Conservation (phyloP, 495 filamentous ascomycete genomes). For the Astrothelium macrocarpum region DNA sequence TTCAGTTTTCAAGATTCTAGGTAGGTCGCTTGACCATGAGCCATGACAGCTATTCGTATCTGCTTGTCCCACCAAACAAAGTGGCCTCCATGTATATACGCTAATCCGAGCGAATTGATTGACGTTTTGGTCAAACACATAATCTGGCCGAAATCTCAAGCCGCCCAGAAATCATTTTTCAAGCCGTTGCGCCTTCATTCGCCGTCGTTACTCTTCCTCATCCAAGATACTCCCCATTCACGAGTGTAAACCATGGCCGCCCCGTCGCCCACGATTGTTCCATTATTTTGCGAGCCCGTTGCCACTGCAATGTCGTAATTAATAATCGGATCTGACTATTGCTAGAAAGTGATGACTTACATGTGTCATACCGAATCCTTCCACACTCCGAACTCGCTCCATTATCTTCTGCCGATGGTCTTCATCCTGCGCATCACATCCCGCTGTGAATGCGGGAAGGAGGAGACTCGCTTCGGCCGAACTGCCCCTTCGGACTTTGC, state of each 20-base stretch:
- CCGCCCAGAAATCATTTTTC: too few species aligned
- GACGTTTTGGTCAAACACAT: not conserved
- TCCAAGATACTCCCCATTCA: constrained; percentile 57
- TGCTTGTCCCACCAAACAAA: not conserved
- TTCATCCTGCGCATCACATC: constrained; percentile 56
- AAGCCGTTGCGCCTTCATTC: not conserved
- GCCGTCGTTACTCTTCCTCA: not conserved
- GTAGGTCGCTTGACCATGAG: too few species aligned
- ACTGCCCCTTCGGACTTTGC: constrained; percentile 53
- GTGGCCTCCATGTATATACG: not conserved
- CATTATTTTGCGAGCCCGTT: constrained; percentile 53
- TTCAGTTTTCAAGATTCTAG: too few species aligned
- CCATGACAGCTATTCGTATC: not conserved
- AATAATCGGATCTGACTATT: constrained; percentile 8
- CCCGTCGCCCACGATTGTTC: constrained; percentile 56
- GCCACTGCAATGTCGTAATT: constrained; percentile 32
- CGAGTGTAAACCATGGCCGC: constrained; percentile 53
- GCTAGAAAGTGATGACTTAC: constrained; percentile 29
- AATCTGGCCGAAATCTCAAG: not conserved
- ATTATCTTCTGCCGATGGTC: constrained; percentile 51
- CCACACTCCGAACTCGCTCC: constrained; percentile 57
- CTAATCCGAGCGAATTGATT: not conserved
- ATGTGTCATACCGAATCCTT: constrained; percentile 70
- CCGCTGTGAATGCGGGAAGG: constrained; percentile 79
- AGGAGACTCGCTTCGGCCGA: constrained; percentile 68